phyloP scores from a whole-genome alignment of 106 monocot genomes.

The Chionographis japonica region DNA sequence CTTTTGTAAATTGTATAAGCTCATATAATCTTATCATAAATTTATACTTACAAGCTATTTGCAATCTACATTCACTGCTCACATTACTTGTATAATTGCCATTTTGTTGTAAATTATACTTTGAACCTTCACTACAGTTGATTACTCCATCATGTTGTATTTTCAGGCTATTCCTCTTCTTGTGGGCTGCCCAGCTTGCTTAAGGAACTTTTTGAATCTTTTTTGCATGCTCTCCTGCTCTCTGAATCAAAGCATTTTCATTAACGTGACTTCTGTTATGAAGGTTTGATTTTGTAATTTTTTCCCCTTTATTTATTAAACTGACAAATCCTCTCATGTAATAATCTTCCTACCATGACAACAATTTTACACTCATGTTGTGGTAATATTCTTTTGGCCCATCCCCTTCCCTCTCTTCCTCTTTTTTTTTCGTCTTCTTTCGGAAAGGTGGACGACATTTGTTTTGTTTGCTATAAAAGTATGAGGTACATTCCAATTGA shows the following conservation, averaged over 20 bases:
- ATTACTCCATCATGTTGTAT: constrained; percentile 10
- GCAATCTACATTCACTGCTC: not conserved
- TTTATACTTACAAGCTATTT: no score
- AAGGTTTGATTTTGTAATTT: constrained; percentile 38
- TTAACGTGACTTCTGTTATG: constrained; percentile 79
- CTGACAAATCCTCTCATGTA: not conserved
- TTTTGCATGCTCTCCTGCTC: constrained; percentile 94
- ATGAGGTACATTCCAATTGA: no score
- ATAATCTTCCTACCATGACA: not conserved
- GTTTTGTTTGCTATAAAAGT: no score
- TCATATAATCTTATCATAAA: no score
- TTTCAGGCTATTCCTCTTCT: constrained; percentile 92
- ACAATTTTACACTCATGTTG: not conserved
- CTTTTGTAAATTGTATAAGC: no score
- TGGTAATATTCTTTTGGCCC: not conserved
- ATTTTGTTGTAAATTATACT: not conserved
- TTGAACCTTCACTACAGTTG: not conserved
- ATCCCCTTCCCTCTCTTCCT: not conserved
- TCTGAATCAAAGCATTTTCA: constrained; percentile 93
- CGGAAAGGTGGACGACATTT: no score
- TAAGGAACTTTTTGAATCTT: constrained; percentile 95
- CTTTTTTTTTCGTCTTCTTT: constrained; percentile 4
- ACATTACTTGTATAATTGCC: not conserved
- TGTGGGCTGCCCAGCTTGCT: constrained; percentile 97
- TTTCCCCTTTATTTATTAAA: no score